Evolutionary conservation across 73 alveolate species (phyloP).

Genomic region (Durusdinium trenchii): DNA sequence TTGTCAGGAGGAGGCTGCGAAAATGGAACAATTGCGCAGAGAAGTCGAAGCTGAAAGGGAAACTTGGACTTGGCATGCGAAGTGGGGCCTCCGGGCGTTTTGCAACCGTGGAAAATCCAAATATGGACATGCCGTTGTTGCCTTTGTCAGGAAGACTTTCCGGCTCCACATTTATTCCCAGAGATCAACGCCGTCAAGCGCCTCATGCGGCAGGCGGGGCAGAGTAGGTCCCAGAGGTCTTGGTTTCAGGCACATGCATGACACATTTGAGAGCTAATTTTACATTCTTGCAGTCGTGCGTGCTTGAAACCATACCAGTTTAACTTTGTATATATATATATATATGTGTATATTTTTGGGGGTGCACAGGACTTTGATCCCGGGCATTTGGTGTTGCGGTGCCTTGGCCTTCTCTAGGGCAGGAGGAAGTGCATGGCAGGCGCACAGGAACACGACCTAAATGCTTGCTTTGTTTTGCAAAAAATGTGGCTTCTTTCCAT

Average conservation of each 20-base stretch:
- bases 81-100: neutral
- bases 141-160: neutral
- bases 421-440: neutral
- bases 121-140: neutral
- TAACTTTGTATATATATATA: too few species aligned
- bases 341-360: neutral
- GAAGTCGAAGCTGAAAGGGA: neutral
- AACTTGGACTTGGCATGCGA: neutral
- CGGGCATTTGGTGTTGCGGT: conserved; percentile 42
- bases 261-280: neutral
- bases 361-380: neutral
- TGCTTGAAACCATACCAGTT: neutral
- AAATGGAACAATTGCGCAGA: neutral
- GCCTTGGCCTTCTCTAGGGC: neutral
- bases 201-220: conserved; percentile 22
- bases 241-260: neutral
- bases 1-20: conserved; percentile 14
- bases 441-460: neutral
- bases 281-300: neutral
- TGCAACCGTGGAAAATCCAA: neutral
- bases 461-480: neutral
- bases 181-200: conserved; percentile 37
- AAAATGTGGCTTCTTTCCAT: too few species aligned
- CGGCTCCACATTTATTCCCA: neutral
- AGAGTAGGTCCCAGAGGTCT: neutral